Base-by-base conservation (phyloP, 805 yeast species). In the Barnettozyma pratensis region DNA sequence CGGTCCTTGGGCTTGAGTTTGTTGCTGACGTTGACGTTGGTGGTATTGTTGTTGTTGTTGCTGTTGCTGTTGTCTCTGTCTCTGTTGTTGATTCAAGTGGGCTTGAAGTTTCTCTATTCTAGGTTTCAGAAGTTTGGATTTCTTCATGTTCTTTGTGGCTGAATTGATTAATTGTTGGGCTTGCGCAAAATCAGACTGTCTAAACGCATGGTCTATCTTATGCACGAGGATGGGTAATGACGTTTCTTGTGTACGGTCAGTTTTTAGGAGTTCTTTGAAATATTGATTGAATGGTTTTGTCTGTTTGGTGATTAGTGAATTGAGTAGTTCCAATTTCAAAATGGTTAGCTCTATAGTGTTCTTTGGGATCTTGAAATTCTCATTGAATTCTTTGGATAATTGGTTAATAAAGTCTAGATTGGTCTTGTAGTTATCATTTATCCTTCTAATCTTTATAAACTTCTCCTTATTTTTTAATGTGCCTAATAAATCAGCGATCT, bases 41-140 rank as follows among this genome's bases (percentile, higher is more conserved):
- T 67, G 71, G 28, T 69, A 72, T 7, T 65, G 67, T 42, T 66
- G 72, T 40, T 74, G 75, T 19, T 72, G 78, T 37, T 75, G 77
- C 37, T 73, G 77, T 29, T 73, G 74, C 34, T 70, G 72, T 28
- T 72, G 74, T 42, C 68, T 72, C 44, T 70, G 76, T 37, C 67
- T 73, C 34, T 67, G 71, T 42, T 64, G 68, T 32, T 64, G 67
- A 30, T 67, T 67, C 56, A 41, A 42, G 19, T 56, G 52, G 8
- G 30, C 42, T 35, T 55, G 52, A 9, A 58, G 41, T 36, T 62
- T 58, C 9, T 64, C 63, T 19, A 63, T 66, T 11, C 76, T 64
- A n/a, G 60, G 59, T 10, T 52, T 44, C 30, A 52, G 37, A 19
- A 61, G 56, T 57, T 59, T 41, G 74, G 66, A 43, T 37, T 56